A percentile compares a stretch with the other conserved stretches of the same genome.
Evolutionary conservation across 2,329 filamentous ascomycete species (phyloP).

Genomic region (Trichoderma pleuroti): DNA sequence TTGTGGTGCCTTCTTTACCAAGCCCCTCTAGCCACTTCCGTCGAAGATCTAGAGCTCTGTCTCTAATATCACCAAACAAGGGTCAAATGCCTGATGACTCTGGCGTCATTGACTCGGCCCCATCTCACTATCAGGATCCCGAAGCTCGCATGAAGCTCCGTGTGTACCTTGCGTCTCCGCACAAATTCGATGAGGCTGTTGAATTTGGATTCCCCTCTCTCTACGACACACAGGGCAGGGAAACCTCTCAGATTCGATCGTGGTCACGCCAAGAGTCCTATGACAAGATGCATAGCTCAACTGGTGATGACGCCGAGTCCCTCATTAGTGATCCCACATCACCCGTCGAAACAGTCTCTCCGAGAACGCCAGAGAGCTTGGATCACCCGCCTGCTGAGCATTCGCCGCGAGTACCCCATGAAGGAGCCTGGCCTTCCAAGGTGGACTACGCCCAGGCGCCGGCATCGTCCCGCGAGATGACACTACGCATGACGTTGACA

Average conservation of each 20-base stretch:
- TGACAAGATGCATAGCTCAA: conserved; percentile 51
- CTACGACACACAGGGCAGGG: conserved; percentile 40
- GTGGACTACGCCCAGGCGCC: conserved; percentile 49
- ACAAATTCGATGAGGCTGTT: conserved; percentile 93
- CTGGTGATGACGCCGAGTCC: conserved; percentile 56
- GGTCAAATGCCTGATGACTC: conserved; percentile 32
- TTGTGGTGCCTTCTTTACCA: conserved; percentile 22
- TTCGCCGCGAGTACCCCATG: conserved; percentile 27
- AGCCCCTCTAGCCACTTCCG: conserved; percentile 38
- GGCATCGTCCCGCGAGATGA: conserved; percentile 76
- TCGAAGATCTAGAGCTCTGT: conserved; percentile 54
- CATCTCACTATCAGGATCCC: conserved; percentile 84
- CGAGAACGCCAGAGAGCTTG: conserved; percentile 51
- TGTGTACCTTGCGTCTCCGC: conserved; percentile 80
- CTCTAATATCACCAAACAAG: conserved; percentile 48
- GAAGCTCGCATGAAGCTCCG: conserved; percentile 83
- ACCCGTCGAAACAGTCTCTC: conserved; percentile 56
- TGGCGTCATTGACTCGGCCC: conserved; percentile 59
- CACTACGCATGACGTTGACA: conserved; percentile 90
- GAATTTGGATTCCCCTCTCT: conserved; percentile 85
- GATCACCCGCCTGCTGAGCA: conserved; percentile 38
- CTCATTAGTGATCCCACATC: conserved; percentile 55
- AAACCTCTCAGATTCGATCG: conserved; percentile 25
- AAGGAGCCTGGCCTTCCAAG: conserved; percentile 30
- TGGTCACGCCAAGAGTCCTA: conserved; percentile 29